phyloP scores from a whole-genome alignment of 2,329 filamentous ascomycete genomes.

The Ceratocystis colombiana region DNA sequence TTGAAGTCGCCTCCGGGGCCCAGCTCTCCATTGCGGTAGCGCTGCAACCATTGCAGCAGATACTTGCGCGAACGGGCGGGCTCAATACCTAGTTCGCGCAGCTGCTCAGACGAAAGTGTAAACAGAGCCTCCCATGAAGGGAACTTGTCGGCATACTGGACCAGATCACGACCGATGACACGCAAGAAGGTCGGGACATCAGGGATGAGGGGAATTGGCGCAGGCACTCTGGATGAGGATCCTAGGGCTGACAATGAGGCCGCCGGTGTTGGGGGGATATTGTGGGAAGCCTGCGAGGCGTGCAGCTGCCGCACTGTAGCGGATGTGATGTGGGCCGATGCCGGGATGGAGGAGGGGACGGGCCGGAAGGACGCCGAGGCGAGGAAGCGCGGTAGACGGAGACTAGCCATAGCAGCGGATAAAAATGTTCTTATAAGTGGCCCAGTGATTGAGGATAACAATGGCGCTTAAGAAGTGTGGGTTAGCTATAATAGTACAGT shows the following conservation, averaged over 20 bases:
- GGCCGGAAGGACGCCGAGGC: conserved; percentile 13
- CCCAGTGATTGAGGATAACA: neutral
- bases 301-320: conserved; percentile 3
- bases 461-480: neutral
- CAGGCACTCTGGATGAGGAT: conserved; percentile 27
- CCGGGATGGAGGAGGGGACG: neutral
- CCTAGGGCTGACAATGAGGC: neutral
- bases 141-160: conserved; percentile 75
- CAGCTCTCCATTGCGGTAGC: conserved; percentile 65
- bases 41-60: conserved; percentile 76
- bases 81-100: conserved; percentile 77
- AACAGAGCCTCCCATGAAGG: conserved; percentile 86
- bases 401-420: conserved; percentile 11
- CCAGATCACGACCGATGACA: conserved; percentile 79
- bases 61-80: conserved; percentile 74
- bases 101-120: conserved; percentile 62
- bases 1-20: conserved; percentile 76
- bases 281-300: neutral
- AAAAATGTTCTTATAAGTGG: neutral
- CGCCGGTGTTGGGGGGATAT: neutral
- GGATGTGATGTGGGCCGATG: neutral
- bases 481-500: neutral
- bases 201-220: conserved; percentile 73
- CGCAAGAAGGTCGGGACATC: conserved; percentile 78
- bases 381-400: conserved; percentile 19